Evolutionary conservation across 2,329 filamentous ascomycete genomes (phyloP).

Genomic region (Pleoardoris graminearum): DNA sequence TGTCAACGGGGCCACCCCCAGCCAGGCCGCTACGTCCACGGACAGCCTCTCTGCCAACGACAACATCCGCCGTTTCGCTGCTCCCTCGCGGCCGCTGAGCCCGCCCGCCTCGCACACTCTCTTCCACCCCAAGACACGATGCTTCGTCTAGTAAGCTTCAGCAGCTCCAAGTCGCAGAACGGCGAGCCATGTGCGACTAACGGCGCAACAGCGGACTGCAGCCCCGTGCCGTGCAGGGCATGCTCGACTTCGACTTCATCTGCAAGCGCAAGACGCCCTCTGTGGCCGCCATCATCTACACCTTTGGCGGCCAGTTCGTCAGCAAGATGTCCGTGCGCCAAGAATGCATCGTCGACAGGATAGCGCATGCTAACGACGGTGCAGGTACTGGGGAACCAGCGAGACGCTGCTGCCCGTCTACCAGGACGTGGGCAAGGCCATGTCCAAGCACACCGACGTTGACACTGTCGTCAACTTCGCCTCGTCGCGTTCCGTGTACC

Average conservation of each 20-base stretch:
- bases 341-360: conserved; percentile 9
- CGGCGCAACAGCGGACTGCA: conserved; percentile 73
- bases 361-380: conserved; percentile 21
- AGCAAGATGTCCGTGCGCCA: conserved; percentile 82
- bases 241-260: conserved; percentile 99
- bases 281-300: conserved; percentile 99
- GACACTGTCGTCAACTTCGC: conserved; percentile 99
- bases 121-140: conserved; percentile 99
- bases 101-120: conserved; percentile 85
- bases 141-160: conserved; percentile 83
- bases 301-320: conserved; percentile 99
- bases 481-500: conserved; percentile 97
- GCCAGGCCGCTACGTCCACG: conserved; percentile 37
- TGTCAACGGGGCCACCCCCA: conserved; percentile 37
- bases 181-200: conserved; percentile 23
- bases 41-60: conserved; percentile 77
- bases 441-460: conserved; percentile 94
- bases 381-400: conserved; percentile 95
- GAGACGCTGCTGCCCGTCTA: conserved; percentile 98
- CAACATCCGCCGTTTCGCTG: conserved; percentile 95
- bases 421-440: conserved; percentile 88
- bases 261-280: conserved; percentile 98
- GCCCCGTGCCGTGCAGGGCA: conserved; percentile 69
- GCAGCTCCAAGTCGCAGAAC: not conserved
- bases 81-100: conserved; percentile 89